These are phyloP conservation scores for Vanrija pseudolonga DNA, from an alignment of 1,284 basidiomycete genomes.

Conservation along the genomic window DNA sequence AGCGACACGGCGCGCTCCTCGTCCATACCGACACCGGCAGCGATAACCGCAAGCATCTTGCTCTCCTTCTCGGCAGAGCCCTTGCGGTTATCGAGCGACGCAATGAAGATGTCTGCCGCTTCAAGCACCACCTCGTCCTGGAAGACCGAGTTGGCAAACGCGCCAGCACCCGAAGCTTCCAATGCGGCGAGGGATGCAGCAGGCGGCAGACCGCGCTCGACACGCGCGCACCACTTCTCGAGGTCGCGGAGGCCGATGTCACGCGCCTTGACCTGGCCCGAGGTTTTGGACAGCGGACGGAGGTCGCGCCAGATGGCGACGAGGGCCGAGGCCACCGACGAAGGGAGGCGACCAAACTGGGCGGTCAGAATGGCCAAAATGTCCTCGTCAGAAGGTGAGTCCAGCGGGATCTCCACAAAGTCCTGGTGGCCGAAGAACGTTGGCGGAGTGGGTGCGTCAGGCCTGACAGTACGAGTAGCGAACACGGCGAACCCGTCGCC, in stretches of 20 bases:
- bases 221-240: conserved; percentile 78
- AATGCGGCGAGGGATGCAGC: conserved; percentile 23
- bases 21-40: conserved; percentile 64
- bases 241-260: conserved; percentile 76
- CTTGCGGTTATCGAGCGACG: conserved; percentile 58
- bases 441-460: conserved; percentile 49
- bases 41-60: conserved; percentile 53
- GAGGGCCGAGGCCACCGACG: conserved; percentile 44
- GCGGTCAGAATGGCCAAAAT: conserved; percentile 64
- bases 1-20: conserved; percentile 59
- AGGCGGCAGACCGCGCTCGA: conserved; percentile 61
- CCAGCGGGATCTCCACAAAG: conserved; percentile 67
- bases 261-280: conserved; percentile 46
- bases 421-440: conserved; percentile 78
- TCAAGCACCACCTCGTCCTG: conserved; percentile 90
- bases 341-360: conserved; percentile 62
- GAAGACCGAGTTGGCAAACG: conserved; percentile 70
- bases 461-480: conserved; percentile 66
- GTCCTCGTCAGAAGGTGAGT: conserved; percentile 63
- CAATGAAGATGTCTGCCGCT: conserved; percentile 89
- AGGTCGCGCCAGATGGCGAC: conserved; percentile 43
- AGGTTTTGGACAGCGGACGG: conserved; percentile 38
- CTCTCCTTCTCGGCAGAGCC: conserved; percentile 30
- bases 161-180: conserved; percentile 43
- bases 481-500: conserved; percentile 72